phyloP scores from a whole-genome alignment of 2,329 filamentous ascomycete species.

The Fusarium falciforme region DNA sequence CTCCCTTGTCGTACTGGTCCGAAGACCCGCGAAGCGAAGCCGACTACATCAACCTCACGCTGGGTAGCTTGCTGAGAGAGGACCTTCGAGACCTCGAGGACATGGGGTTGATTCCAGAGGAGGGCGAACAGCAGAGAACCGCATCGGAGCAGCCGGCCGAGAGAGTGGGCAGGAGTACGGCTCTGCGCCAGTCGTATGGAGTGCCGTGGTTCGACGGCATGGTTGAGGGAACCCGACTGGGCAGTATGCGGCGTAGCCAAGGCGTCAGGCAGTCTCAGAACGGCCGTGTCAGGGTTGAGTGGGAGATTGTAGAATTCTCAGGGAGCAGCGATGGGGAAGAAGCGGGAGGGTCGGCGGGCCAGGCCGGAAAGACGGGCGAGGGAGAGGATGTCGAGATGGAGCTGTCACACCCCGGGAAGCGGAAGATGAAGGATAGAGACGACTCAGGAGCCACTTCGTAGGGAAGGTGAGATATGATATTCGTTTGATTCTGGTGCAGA shows the following conservation, averaged over 20 bases:
- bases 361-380: slow-evolving; percentile 39
- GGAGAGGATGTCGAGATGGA: slow-evolving; percentile 52
- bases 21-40: slow-evolving; percentile 78
- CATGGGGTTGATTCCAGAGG: slow-evolving; percentile 74
- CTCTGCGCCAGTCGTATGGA: slow-evolving; percentile 69
- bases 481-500: neutral
- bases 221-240: slow-evolving; percentile 79
- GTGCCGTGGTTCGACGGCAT: slow-evolving; percentile 89
- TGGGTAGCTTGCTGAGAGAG: slow-evolving; percentile 79
- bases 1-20: slow-evolving; percentile 85
- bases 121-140: slow-evolving; percentile 40
- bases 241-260: slow-evolving; percentile 72
- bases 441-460: slow-evolving; percentile 33
- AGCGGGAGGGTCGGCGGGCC: slow-evolving; percentile 29
- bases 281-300: slow-evolving; percentile 76
- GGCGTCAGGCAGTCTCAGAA: slow-evolving; percentile 67
- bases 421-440: slow-evolving; percentile 62
- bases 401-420: slow-evolving; percentile 57
- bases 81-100: slow-evolving; percentile 81
- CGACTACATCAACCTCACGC: slow-evolving; percentile 81
- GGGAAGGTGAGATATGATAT: slow-evolving; percentile 4
- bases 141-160: neutral
- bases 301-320: slow-evolving; percentile 85
- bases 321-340: slow-evolving; percentile 52
- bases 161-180: slow-evolving; percentile 46